Base-by-base conservation (phyloP, 495 filamentous ascomycete genomes). In the Melanomma pulvis-pyrius region DNA sequence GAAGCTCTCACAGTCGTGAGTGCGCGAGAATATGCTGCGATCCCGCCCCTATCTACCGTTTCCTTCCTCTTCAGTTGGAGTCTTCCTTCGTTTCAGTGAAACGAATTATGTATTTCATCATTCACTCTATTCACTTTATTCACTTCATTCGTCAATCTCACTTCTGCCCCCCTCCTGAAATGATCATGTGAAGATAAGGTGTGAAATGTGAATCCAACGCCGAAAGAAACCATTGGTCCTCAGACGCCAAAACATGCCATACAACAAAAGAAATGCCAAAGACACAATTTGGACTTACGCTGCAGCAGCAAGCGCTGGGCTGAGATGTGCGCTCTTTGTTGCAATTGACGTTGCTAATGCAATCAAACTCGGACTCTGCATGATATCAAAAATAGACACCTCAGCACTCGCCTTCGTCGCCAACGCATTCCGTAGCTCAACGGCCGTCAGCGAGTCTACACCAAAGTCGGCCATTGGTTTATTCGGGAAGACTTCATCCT, bases 351-450 rank as follows among this genome's bases (percentile, higher is more conserved):
- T 41, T 21, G 61, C 61, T 53, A 65, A 59, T 36, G 22, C 41
- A n/a, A 13, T 28, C 29, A 65, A 47, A 39, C 28, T 30, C 34
- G 39, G 17, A 51, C 52, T 65, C 17, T 44, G 39, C 25, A 67
- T 13, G 36, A 69, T 61, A 61, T 65, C 61, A 24, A 69, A 69
- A 24, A 65, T 41, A 11, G 53, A 26, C n/a, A 69, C 56, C 17
- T 65, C 47, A 9, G 61, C 62, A 3, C 21, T 25, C 15, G 47
- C 21, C 32, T 44, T 47, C 13, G 12, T 21, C 11, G 19, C 24
- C 1, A 69, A 21, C 60, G 30, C 44, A 44, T 61, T 69, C 34
- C 67, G 46, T 24, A 69, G 2, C 36, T 69, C 67, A 9, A 69
- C 55, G 1, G 67, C 67, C 2, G 54, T 54, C n/a, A 69, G 26